Percentiles rank a stretch among this genome's conserved stretches.
phyloP scores from a whole-genome alignment of 345 rosid genomes.

The Corchorus olitorius region DNA sequence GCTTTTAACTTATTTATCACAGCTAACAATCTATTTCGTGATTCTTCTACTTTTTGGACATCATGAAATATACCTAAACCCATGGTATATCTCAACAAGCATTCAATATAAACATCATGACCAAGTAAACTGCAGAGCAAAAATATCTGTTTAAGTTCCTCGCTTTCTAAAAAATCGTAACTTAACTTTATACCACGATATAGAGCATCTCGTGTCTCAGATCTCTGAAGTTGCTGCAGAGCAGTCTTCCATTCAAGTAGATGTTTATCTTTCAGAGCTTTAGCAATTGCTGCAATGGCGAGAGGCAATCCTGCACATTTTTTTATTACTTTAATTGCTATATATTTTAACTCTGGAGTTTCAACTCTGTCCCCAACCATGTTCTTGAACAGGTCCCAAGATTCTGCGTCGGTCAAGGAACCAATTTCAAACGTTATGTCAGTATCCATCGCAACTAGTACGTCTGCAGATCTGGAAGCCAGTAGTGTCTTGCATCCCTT shows the following conservation, averaged over 20 bases:
- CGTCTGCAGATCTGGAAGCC: slow-evolving; percentile 23
- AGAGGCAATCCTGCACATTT: slow-evolving; percentile 35
- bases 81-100: slow-evolving; percentile 15
- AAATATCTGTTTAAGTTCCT: slow-evolving; percentile 20
- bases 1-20: slow-evolving; percentile 18
- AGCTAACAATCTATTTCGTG: not conserved
- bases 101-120: not conserved
- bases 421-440: not conserved
- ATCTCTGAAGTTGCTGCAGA: not conserved
- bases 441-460: slow-evolving; percentile 17
- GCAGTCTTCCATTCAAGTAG: slow-evolving; percentile 22
- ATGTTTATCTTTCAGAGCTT: not conserved
- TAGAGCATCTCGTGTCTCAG: too few relatives aligned
- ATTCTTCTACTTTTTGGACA: slow-evolving; percentile 4
- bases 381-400: slow-evolving; percentile 22
- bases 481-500: slow-evolving; percentile 24
- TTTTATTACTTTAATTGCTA: slow-evolving; percentile 16
- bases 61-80: slow-evolving; percentile 23
- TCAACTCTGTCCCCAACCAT: not conserved
- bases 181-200: not conserved
- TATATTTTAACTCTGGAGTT: not conserved
- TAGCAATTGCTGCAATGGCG: slow-evolving; percentile 16
- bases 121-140: slow-evolving; percentile 13
- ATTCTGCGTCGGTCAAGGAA: slow-evolving; percentile 16
- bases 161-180: not conserved